phyloP scores from a whole-genome alignment of 2,329 filamentous ascomycete species.

The Pseudocercospora eumusae region DNA sequence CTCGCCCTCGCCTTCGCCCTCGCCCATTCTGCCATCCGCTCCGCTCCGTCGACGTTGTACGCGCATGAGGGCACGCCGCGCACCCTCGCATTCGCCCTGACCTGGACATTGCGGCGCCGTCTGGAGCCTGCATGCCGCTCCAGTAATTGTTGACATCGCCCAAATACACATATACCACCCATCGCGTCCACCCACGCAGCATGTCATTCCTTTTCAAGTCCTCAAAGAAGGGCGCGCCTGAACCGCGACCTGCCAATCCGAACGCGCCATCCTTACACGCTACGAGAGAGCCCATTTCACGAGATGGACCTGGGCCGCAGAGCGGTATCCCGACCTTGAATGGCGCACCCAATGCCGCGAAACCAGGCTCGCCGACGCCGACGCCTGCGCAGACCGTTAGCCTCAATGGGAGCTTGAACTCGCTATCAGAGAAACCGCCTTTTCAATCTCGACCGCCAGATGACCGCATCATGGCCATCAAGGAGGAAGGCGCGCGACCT shows the following conservation, averaged over 20 bases:
- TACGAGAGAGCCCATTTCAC: conserved; percentile 58
- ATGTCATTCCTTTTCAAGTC: conserved; percentile 59
- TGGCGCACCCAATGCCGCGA: conserved; percentile 24
- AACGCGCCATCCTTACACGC: conserved; percentile 49
- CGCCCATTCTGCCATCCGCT: background rate
- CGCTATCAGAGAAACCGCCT: conserved; percentile 24
- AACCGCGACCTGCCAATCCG: conserved; percentile 22
- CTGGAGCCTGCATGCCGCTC: conserved; percentile 6
- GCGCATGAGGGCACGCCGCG: conserved; percentile 6
- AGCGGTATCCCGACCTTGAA: conserved; percentile 50
- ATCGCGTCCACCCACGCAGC: conserved; percentile 7
- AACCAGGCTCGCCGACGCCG: conserved; percentile 47
- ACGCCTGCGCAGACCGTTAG: conserved; percentile 67
- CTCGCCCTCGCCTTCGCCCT: no score
- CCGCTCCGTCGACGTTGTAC: background rate
- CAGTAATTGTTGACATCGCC: conserved; percentile 1
- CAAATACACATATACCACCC: background rate
- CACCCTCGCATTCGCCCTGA: conserved; percentile 3
- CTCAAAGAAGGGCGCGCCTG: conserved; percentile 40
- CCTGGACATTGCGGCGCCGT: conserved; percentile 6
- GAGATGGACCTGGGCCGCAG: conserved; percentile 46
- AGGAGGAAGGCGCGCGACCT: conserved; percentile 21
- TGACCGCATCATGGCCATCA: conserved; percentile 20
- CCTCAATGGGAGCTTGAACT: conserved; percentile 51
- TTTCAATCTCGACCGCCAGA: conserved; percentile 22